These are phyloP conservation scores for Tetrahymena malaccensis DNA, from an alignment of 73 alveolate genomes.

Conservation along the genomic window DNA sequence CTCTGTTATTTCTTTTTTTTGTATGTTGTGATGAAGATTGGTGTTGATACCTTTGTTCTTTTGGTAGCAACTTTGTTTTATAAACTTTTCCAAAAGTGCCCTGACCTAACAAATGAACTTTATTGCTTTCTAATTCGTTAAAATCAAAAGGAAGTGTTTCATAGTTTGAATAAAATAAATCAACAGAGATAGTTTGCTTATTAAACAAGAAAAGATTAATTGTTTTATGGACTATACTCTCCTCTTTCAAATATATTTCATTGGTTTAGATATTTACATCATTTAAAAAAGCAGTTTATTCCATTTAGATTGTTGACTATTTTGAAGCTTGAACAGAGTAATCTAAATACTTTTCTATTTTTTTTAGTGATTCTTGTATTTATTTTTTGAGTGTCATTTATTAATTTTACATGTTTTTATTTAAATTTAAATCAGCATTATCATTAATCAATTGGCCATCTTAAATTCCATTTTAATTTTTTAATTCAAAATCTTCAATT, in stretches of 20 bases:
- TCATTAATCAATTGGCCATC: neutral
- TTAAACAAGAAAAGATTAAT: neutral
- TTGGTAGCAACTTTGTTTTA: neutral
- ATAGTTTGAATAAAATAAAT: neutral
- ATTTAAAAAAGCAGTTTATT: neutral
- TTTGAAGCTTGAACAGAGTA: neutral
- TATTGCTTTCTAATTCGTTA: neutral
- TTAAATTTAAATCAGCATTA: no score
- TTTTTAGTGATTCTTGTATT: neutral
- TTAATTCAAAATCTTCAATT: neutral
- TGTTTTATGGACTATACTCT: neutral
- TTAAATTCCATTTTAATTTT: neutral
- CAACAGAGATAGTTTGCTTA: neutral
- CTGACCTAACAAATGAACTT: neutral
- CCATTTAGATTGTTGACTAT: neutral
- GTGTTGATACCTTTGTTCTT: neutral
- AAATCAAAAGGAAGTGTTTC: neutral
- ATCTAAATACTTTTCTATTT: neutral
- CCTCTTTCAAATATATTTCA: neutral
- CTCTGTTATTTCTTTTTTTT: neutral
- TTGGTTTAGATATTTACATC: neutral
- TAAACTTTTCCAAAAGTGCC: neutral
- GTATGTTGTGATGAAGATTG: neutral
- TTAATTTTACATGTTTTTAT: neutral
- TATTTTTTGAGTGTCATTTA: neutral